A percentile compares a stretch with the other conserved stretches of the same genome.
These are phyloP conservation scores for Diplodia intermedia DNA, from an alignment of 2,329 filamentous ascomycete genomes.

Conservation along the genomic window DNA sequence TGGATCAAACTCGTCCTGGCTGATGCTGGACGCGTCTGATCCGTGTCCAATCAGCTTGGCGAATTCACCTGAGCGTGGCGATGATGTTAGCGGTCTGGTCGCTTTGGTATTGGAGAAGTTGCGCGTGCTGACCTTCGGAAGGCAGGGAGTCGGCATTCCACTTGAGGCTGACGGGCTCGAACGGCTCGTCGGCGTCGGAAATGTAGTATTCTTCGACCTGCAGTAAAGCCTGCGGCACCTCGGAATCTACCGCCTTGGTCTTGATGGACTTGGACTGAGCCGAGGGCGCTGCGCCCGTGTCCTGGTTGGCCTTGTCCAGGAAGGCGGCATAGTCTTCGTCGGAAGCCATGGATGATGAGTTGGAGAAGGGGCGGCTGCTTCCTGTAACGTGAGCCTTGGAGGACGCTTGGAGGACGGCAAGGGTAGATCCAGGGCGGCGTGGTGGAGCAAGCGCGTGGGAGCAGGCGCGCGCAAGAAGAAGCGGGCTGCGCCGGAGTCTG, in stretches of 20 bases:
- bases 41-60: conserved; percentile 68
- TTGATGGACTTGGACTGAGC: conserved; percentile 42
- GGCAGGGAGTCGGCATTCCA: conserved; percentile 65
- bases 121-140: conserved; percentile 48
- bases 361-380: conserved; percentile 3
- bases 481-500: conserved; percentile 8
- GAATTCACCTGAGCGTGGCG: conserved; percentile 66
- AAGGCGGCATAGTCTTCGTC: conserved; percentile 87
- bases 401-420: background rate
- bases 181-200: conserved; percentile 86
- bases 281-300: conserved; percentile 52
- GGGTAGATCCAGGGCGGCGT: background rate
- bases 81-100: conserved; percentile 15
- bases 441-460: conserved; percentile 6
- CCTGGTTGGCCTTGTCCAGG: conserved; percentile 83
- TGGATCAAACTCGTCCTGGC: conserved; percentile 75
- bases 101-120: conserved; percentile 38
- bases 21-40: conserved; percentile 65
- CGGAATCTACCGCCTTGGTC: conserved; percentile 54
- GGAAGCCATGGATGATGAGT: conserved; percentile 64
- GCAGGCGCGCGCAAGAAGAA: conserved; percentile 21
- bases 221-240: conserved; percentile 61
- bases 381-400: background rate
- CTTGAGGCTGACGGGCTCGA: conserved; percentile 74
- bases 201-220: conserved; percentile 68